These are phyloP conservation scores for Phyllosticta capitalensis DNA, from an alignment of 2,329 filamentous ascomycete genomes.

Conservation along the genomic window DNA sequence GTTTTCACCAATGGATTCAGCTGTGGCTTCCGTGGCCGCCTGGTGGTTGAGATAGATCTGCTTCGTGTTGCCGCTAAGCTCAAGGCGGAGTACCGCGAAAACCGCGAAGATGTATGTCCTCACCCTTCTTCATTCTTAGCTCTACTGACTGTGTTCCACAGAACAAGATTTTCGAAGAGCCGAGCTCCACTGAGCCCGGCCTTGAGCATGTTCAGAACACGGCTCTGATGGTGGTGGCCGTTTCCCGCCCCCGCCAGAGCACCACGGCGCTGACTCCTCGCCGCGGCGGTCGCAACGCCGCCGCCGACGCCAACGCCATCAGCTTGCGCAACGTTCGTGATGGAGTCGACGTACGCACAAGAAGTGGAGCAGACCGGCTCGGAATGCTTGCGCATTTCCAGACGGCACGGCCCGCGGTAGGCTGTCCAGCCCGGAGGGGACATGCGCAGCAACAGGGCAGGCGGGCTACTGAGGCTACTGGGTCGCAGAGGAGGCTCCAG, in stretches of 20 bases:
- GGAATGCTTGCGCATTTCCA: too few relatives aligned
- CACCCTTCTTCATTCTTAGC: slow-evolving; percentile 6
- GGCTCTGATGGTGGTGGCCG: slow-evolving; percentile 9
- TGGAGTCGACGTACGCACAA: slow-evolving; percentile 41
- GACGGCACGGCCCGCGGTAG: too few relatives aligned
- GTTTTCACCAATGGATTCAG: too few relatives aligned
- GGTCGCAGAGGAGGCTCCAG: too few relatives aligned
- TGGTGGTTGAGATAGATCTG: too few relatives aligned
- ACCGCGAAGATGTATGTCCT: slow-evolving; percentile 17
- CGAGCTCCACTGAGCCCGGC: not conserved
- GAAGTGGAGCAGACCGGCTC: too few relatives aligned
- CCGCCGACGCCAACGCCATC: slow-evolving; percentile 30
- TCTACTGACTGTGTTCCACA: slow-evolving; percentile 5
- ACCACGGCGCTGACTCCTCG: slow-evolving; percentile 1
- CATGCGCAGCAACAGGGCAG: too few relatives aligned
- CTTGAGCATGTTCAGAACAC: not conserved
- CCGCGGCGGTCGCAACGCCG: not conserved
- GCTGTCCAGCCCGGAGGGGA: too few relatives aligned
- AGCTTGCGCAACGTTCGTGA: slow-evolving; percentile 26
- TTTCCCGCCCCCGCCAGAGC: slow-evolving; percentile 12
- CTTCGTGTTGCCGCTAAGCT: not conserved
- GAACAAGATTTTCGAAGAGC: not conserved
- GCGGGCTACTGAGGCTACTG: slow-evolving; percentile 20
- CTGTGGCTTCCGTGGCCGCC: too few relatives aligned
- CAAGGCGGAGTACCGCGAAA: not conserved